Percentiles rank a stretch among this genome's conserved stretches.
phyloP scores from a whole-genome alignment of 2,329 filamentous ascomycete species.

The Akanthomyces lecanii region DNA sequence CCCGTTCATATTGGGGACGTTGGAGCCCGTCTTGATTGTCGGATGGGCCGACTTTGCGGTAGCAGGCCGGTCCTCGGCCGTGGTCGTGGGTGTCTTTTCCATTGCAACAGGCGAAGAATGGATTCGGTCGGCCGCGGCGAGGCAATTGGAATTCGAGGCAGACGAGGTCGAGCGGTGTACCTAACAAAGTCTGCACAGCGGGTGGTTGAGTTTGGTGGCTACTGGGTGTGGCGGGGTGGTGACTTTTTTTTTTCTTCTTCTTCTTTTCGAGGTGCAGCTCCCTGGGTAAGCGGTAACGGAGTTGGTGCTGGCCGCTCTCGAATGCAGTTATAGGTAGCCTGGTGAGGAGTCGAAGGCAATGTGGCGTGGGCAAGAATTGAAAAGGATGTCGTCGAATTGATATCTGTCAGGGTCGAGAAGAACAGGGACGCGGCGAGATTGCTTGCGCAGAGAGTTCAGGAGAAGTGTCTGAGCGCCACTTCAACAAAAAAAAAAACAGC shows the following conservation, averaged over 20 bases:
- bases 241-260: conserved; percentile 1
- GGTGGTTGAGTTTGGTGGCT: background rate
- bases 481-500: conserved; percentile 4
- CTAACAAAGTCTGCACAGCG: background rate
- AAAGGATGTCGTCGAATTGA: conserved; percentile 11
- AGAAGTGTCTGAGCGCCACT: conserved; percentile 16
- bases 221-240: conserved; percentile 7
- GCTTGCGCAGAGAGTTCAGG: conserved; percentile 11
- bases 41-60: conserved; percentile 23
- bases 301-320: background rate
- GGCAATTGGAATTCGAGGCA: background rate
- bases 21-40: conserved; percentile 30
- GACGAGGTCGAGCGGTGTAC: background rate
- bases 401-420: background rate
- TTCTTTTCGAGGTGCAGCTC: background rate
- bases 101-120: background rate
- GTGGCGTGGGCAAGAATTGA: background rate
- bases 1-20: conserved; percentile 46
- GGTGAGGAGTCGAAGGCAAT: background rate
- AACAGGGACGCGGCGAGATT: background rate
- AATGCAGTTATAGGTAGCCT: background rate
- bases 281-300: conserved; percentile 2
- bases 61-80: conserved; percentile 13
- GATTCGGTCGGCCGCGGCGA: background rate
- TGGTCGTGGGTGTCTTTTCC: conserved; percentile 9